Percentiles rank a stretch among this genome's conserved stretches.
These are phyloP conservation scores for Fagus sylvatica DNA, from an alignment of 306 rosid genomes.

Conservation along the genomic window DNA sequence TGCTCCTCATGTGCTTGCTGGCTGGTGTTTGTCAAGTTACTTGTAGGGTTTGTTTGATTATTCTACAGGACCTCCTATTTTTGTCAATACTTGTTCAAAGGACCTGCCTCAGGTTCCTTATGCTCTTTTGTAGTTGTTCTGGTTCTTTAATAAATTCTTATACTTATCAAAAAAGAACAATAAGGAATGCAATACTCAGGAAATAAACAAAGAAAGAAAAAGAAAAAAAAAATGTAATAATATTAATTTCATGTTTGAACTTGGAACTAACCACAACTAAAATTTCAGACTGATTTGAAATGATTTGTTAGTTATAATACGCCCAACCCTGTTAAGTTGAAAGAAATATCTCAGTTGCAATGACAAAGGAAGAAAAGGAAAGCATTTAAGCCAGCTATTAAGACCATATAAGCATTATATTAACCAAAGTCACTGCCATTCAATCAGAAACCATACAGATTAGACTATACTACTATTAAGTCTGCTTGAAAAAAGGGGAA, in stretches of 20 bases:
- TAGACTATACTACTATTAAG: conserved; percentile 1
- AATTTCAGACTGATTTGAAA: neutral
- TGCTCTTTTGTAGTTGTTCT: no score
- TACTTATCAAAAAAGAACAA: no score
- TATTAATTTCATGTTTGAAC: neutral
- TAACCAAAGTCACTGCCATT: conserved; percentile 4
- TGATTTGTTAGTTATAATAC: neutral
- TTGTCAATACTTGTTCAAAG: no score
- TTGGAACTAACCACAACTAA: neutral
- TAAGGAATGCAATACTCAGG: no score
- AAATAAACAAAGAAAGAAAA: no score
- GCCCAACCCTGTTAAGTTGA: neutral
- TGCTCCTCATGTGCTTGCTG: no score
- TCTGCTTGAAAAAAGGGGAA: neutral
- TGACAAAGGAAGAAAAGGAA: neutral
- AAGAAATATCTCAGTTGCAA: neutral
- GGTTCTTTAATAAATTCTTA: no score
- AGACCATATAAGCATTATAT: conserved; percentile 5
- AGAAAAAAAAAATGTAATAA: neutral
- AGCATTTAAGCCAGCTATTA: neutral
- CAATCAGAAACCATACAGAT: conserved; percentile 1
- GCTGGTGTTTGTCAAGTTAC: no score
- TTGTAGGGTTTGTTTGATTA: no score
- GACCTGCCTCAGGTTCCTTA: no score
- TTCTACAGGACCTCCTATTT: no score